Conservation (phyloP, 2,329 filamentous ascomycete genomes). For the Xylaria sp. region DNA sequence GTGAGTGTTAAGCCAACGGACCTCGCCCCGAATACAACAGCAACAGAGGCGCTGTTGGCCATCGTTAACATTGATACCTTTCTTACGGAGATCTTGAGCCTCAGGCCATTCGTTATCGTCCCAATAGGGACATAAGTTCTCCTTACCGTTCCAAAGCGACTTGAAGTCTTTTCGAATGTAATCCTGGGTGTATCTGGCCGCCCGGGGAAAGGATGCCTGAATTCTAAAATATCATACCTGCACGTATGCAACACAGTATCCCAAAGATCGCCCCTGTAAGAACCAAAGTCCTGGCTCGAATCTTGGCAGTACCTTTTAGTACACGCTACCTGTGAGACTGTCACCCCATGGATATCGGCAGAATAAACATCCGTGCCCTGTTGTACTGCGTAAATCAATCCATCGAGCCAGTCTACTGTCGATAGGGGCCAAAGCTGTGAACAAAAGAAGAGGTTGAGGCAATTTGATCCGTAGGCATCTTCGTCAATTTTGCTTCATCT, state of each 20-base stretch:
- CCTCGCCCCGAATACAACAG: too few species aligned
- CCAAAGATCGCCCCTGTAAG: slow-evolving; percentile 15
- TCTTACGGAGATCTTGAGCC: neutral
- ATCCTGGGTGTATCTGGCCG: neutral
- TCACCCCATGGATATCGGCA: neutral
- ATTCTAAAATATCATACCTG: neutral
- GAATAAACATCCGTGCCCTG: neutral
- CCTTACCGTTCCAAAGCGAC: neutral
- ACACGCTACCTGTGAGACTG: slow-evolving; percentile 12
- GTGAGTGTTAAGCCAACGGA: too few species aligned
- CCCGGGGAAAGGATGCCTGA: neutral
- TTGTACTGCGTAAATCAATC: neutral
- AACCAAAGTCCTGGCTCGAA: neutral
- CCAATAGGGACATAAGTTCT: neutral
- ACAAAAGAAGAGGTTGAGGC: slow-evolving; percentile 1
- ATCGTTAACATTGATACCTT: neutral
- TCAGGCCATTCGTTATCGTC: neutral
- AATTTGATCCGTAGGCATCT: neutral
- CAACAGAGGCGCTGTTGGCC: too few species aligned
- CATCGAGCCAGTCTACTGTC: neutral
- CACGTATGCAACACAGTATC: slow-evolving; percentile 8
- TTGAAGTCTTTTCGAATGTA: neutral
- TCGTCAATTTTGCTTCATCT: neutral
- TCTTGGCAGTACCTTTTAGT: neutral
- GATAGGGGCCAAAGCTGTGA: neutral